Conservation (phyloP, 495 filamentous ascomycete genomes). For the Penicillium manginii region DNA sequence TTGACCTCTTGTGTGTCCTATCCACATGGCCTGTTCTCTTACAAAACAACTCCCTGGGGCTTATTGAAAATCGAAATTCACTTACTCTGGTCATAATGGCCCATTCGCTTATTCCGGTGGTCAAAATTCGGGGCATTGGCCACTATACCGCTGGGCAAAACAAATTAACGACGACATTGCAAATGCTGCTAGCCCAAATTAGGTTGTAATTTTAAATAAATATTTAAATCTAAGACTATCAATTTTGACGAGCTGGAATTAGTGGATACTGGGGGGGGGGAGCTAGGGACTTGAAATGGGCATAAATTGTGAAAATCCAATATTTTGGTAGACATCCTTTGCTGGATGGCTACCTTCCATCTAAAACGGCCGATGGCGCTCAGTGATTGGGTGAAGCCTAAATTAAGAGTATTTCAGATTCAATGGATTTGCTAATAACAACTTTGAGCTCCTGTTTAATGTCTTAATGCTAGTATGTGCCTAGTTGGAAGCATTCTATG, state of each 20-base stretch:
- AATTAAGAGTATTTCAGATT: too few species aligned
- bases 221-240: too few species aligned
- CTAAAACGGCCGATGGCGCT: background rate
- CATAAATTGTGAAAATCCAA: background rate
- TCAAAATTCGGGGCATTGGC: background rate
- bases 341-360: background rate
- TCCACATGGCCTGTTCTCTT: background rate
- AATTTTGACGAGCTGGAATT: too few species aligned
- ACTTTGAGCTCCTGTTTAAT: too few species aligned
- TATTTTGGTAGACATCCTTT: background rate
- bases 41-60: background rate
- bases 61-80: background rate
- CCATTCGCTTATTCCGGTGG: background rate
- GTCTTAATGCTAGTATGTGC: too few species aligned
- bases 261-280: background rate
- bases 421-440: too few species aligned
- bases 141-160: background rate
- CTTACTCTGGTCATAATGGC: background rate
- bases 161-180: background rate
- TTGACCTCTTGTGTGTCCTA: background rate
- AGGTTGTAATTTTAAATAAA: background rate
- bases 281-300: background rate
- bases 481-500: too few species aligned
- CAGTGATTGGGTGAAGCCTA: too few species aligned
- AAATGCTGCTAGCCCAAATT: background rate